Evolutionary conservation across 2,329 filamentous ascomycete species (phyloP), one percentile per base, ranked within the genome.

Genomic region (Aspergillus neoniger): DNA sequence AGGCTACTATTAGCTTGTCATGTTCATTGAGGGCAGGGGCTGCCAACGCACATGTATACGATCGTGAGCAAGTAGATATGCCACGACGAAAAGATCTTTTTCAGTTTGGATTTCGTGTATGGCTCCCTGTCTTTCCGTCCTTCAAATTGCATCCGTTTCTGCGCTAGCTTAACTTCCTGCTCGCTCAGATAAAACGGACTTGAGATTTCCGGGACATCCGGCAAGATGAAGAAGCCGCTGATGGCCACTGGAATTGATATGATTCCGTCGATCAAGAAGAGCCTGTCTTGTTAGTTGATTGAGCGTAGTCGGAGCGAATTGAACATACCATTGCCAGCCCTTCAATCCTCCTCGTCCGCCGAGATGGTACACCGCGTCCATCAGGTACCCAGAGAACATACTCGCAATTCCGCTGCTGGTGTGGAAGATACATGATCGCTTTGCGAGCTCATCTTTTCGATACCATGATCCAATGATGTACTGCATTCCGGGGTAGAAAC

Each of bases 31-130:
- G 10, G 32, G 5, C 2, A 2, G 30, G 4, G 4, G 10, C 2
- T 5, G 17, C 4, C 12, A 64, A 32, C 76, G 50, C 62, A 81
- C 68, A 89, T 80, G 69, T 89, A 90, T 1, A 88, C 72, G 0
- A 84, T 57, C 0, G 81, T 81, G 3, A 90, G 75, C 0, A 82
- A 65, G 58, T 87, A 90, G 1, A 90, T 84, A 63, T 87, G 87
- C 87, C 88, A 90, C 5, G 83, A 84, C 0, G 80, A 79, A 59
- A 89, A 83, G 17, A 89, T 88, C 66, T 82, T 84, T 71, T 80
- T 81, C 41, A 89, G 67, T 72, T 87, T 88, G 2, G 74, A 69
- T 55, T 73, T 76, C 0, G 80, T 83, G 63, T 81, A 83, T 0
- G 80, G 79, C 48, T 74, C 70, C 55, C 80, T 70, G 21, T 76